Percentiles rank a stretch among this genome's conserved stretches.
phyloP scores from a whole-genome alignment of 2,329 filamentous ascomycete species.

The Colletotrichum costaricense region DNA sequence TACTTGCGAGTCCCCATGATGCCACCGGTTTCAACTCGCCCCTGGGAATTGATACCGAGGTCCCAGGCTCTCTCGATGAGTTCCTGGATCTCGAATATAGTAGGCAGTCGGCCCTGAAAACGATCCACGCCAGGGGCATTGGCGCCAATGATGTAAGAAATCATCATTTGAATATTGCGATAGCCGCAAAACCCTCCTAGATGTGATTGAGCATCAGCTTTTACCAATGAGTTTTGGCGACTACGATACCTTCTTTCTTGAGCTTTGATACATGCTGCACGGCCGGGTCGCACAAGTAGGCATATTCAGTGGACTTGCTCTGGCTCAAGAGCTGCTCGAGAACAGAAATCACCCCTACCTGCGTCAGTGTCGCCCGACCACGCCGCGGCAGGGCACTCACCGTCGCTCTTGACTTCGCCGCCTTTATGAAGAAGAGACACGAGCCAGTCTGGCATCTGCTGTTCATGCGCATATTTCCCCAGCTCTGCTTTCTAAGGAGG shows the following conservation, averaged over 20 bases:
- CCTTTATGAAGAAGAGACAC: slow-evolving; percentile 70
- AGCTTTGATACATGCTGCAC: slow-evolving; percentile 87
- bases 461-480: slow-evolving; percentile 78
- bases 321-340: slow-evolving; percentile 73
- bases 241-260: slow-evolving; percentile 70
- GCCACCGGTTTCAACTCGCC: slow-evolving; percentile 85
- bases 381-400: slow-evolving; percentile 45
- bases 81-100: slow-evolving; percentile 86
- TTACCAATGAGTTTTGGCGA: background rate
- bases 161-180: slow-evolving; percentile 92
- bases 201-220: background rate
- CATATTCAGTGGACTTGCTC: slow-evolving; percentile 72
- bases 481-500: slow-evolving; percentile 67
- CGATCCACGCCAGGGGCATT: slow-evolving; percentile 65
- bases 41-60: slow-evolving; percentile 79
- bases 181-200: slow-evolving; percentile 92
- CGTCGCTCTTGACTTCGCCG: slow-evolving; percentile 65
- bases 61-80: slow-evolving; percentile 92
- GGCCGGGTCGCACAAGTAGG: slow-evolving; percentile 82
- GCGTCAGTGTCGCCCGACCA: slow-evolving; percentile 55
- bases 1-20: slow-evolving; percentile 92
- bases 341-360: slow-evolving; percentile 68
- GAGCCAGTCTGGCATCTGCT: slow-evolving; percentile 79
- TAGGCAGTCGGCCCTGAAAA: slow-evolving; percentile 74
- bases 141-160: slow-evolving; percentile 78